Base-by-base conservation (phyloP, 306 rosid species). In the Albizia julibrissin region DNA sequence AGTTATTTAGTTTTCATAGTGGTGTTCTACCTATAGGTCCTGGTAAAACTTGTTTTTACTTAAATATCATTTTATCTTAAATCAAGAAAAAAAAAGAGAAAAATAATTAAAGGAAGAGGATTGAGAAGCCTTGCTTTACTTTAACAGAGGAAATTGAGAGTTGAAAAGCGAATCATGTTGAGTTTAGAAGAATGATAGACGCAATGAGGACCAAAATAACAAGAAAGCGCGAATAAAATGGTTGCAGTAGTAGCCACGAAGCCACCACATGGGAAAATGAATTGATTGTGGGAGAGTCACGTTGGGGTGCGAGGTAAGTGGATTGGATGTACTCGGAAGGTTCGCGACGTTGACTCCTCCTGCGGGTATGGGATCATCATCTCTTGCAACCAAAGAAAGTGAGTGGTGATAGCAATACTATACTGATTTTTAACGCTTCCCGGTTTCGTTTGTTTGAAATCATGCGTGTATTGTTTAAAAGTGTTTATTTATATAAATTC, bases 291-390 rank as follows among this genome's bases (percentile, higher is more conserved):
- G 74, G 33, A 42, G 46, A 69, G 54, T 46, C 59, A 27, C 59
- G 9, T 46, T 46, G 40, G 76, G 59, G 26, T 27, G 24, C 15
- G 59, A 71, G 26, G 58, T 44, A 26, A 42, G 75, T 44, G 19
- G 75, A 22, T 71, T 44, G 75, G 58, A 71, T 43, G 75, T 31
- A 9, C 75, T 6, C 40, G 58, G 76, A 46, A 72, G 76, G 76
- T 46, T 72, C 76, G 15, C 61, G 58, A 72, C 59, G 76, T 44
- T 72, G 76, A 72, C 76, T 14, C 37, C 76, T 44, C 76, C 22
- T 24, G 24, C 13, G 74, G 52, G 56, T 42, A 71, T 71, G 75
- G 58, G 75, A 71, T 70, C 75, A 24, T 14, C 29, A 24, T 43
- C 74, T 22, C 74, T 72, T 72, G 15, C 10, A 46, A 72, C 52